Base-by-base conservation (phyloP, 2,329 filamentous ascomycete species). In the Penicillium sclerotiorum region DNA sequence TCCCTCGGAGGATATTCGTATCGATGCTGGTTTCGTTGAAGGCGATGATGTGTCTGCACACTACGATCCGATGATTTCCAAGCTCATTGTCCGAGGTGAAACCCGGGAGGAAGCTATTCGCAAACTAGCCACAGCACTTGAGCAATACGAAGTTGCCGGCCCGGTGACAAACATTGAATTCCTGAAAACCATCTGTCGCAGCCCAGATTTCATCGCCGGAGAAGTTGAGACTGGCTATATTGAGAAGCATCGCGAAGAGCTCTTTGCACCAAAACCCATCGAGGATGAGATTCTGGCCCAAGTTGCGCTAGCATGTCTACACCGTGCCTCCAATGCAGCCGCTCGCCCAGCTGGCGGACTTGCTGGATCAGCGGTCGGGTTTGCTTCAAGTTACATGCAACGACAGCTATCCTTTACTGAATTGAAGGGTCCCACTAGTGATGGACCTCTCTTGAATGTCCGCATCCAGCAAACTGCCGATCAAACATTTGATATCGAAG, bases 51-150 rank as follows among this genome's bases (percentile, higher is more conserved):
- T 99, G 2, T 95, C 92, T 0, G 90, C 93, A 50, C 89, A 94
- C 47, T 99, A 99, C 71, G 94, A 99, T 62, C 94, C 94, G 22
- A 99, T 99, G 94, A 96, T 99, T 59, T 90, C 94, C 37, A 99
- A 99, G 74, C 82, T 99, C 45, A 99, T 99, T 61, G 90, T 97
- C 5, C 84, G 89, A 50, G 94, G 89, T 1, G 81, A 84, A 13
- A 87, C 87, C 49, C 82, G 94, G 52, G 82, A 88, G 66, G 87
- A 88, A 21, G 90, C 92, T 3, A 87, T 99, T 42, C 85, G 89
- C 50, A 95, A 90, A 70, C 79, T 99, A 51, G 84, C 85, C 30
- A 78, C 86, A 4, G 92, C 94, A 1, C 77, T 99, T 9, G 87
- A 90, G 57, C 82, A 90, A 40, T 99, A 97, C 66, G 90, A 99